phyloP scores from a whole-genome alignment of 83 land plant genomes.

The Picea mariana region DNA sequence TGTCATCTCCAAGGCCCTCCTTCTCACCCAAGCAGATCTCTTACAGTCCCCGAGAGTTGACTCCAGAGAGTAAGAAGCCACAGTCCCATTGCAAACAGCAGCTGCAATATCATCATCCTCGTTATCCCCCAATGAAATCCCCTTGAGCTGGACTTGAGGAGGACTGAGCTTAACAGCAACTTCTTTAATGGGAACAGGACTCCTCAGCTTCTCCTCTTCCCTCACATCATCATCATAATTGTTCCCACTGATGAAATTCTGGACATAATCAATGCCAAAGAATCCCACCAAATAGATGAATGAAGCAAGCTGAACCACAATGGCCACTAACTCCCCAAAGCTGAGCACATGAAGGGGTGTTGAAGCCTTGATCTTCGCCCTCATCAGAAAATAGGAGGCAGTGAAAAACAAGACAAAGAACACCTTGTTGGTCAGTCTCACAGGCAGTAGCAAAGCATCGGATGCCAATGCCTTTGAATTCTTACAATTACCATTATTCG shows the following conservation, averaged over 20 bases:
- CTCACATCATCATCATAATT: no score
- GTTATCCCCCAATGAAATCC: not conserved
- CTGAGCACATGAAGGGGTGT: conserved; percentile 65
- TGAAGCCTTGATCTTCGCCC: conserved; percentile 73
- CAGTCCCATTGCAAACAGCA: conserved; percentile 49
- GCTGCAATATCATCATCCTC: conserved; percentile 67
- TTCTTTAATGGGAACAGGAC: not conserved
- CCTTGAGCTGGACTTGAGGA: not conserved
- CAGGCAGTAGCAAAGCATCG: conserved; percentile 74
- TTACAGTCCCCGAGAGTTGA: conserved; percentile 60
- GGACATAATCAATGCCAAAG: conserved; percentile 77
- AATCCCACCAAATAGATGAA: conserved; percentile 71
- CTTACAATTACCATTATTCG: no score
- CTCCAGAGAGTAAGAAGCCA: conserved; percentile 77
- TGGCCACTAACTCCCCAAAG: conserved; percentile 57
- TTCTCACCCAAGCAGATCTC: conserved; percentile 65
- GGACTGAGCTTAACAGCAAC: not conserved
- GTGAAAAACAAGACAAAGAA: conserved; percentile 66
- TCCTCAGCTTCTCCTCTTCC: no score
- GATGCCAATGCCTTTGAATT: conserved; percentile 24
- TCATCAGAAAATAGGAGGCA: conserved; percentile 60
- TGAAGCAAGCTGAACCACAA: conserved; percentile 63
- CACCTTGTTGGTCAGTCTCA: conserved; percentile 59
- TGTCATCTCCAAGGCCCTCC: conserved; percentile 50
- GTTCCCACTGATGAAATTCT: conserved; percentile 15